Evolutionary conservation across 331 rosid species (phyloP).

Genomic region (Pyrus hybrid): DNA sequence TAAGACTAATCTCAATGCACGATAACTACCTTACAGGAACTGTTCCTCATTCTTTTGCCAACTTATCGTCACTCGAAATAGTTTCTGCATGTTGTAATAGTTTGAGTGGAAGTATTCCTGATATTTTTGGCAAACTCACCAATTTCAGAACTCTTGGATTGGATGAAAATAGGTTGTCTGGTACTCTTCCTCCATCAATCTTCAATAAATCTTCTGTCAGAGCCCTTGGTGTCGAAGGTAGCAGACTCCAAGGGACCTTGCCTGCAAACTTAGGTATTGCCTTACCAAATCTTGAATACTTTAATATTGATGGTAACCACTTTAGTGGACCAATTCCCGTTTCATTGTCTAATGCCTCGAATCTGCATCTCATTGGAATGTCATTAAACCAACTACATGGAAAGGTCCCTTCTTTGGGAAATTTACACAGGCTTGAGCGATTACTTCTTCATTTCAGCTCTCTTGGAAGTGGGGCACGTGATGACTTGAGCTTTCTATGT

Average conservation of each 20-base stretch:
- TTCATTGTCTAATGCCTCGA: conserved; percentile 4
- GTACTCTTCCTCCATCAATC: not conserved
- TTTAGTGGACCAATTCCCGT: not conserved
- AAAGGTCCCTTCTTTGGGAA: not conserved
- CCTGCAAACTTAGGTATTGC: not conserved
- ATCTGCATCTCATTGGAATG: not conserved
- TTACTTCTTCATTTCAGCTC: not conserved
- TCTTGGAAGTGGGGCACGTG: not conserved
- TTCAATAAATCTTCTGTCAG: not conserved
- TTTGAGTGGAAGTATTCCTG: not conserved
- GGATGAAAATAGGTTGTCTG: not conserved
- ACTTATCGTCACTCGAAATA: not conserved
- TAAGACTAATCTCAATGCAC: not conserved
- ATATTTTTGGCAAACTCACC: not conserved
- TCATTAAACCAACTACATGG: not conserved
- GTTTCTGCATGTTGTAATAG: not conserved
- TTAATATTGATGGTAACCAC: accelerated
- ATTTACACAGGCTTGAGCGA: not conserved
- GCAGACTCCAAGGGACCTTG: not conserved
- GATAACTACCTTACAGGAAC: not conserved
- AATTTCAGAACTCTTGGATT: not conserved
- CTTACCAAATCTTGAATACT: not conserved
- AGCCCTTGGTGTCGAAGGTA: accelerated
- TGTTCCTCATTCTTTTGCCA: not conserved
- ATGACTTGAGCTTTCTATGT: not conserved